These are phyloP conservation scores for Auxenochlorella pyrenoidosa DNA, from an alignment of 139 green algal species.

Conservation along the genomic window DNA sequence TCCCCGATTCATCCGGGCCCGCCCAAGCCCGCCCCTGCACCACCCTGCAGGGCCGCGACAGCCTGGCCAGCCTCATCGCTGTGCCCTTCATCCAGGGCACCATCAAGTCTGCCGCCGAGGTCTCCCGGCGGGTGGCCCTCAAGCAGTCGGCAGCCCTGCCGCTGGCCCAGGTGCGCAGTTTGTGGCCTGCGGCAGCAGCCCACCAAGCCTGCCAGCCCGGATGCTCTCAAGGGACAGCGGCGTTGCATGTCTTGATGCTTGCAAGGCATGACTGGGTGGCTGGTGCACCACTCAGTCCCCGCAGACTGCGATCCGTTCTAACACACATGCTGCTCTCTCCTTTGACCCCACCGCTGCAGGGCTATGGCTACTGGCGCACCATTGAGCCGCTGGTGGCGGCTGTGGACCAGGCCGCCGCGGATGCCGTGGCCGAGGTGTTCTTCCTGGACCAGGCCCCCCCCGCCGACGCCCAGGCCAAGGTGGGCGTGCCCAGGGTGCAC, in stretches of 20 bases:
- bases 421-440: not conserved
- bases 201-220: too few species aligned
- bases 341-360: not conserved
- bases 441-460: not conserved
- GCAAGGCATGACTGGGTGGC: too few species aligned
- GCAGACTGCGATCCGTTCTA: too few species aligned
- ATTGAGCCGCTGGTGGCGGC: not conserved
- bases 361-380: not conserved
- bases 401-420: not conserved
- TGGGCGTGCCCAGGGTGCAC: not conserved
- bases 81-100: not conserved
- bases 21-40: not conserved
- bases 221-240: not conserved
- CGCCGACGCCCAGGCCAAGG: not conserved
- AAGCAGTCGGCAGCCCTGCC: not conserved
- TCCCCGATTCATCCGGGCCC: not conserved
- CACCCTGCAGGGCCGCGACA: not conserved
- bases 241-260: not conserved
- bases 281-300: too few species aligned
- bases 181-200: too few species aligned
- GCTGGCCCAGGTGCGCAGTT: not conserved
- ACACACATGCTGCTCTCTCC: too few species aligned
- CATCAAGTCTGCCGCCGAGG: slow-evolving; percentile 1
- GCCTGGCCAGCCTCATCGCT: not conserved
- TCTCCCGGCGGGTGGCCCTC: not conserved